These are phyloP conservation scores for Potentilla sterilis DNA, from an alignment of 306 rosid genomes.

Conservation along the genomic window DNA sequence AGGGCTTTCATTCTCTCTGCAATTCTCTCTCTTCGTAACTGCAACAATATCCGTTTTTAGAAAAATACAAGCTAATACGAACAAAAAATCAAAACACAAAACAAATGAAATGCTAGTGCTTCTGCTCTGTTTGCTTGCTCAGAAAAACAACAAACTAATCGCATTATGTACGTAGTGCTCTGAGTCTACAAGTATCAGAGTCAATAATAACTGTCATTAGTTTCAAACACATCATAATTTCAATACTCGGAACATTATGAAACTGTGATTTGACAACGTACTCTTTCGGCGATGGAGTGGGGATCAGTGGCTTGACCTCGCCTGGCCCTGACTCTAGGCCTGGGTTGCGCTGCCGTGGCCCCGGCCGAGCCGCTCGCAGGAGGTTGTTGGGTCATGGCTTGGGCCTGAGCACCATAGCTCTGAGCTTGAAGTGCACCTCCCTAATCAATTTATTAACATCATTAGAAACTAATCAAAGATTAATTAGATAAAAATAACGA, in stretches of 20 bases:
- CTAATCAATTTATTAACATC: not conserved
- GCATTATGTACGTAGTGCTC: too few species aligned
- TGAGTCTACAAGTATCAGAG: too few species aligned
- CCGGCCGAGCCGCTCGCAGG: slow-evolving; percentile 42
- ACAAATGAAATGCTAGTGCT: slow-evolving; percentile 8
- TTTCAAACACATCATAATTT: too few species aligned
- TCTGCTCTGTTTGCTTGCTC: slow-evolving; percentile 19
- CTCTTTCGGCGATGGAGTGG: slow-evolving; percentile 97
- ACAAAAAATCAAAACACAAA: not conserved
- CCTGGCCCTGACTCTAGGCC: slow-evolving; percentile 88
- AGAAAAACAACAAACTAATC: not conserved
- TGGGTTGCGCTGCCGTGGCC: slow-evolving; percentile 62
- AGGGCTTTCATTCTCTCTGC: slow-evolving; percentile 98
- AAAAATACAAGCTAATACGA: not conserved
- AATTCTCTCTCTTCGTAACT: slow-evolving; percentile 97
- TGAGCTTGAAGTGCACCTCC: slow-evolving; percentile 44
- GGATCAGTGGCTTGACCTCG: slow-evolving; percentile 99
- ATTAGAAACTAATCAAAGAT: not conserved
- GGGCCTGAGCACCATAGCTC: slow-evolving; percentile 44
- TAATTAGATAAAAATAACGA: not conserved
- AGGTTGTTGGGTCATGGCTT: slow-evolving; percentile 38
- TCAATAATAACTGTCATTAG: too few species aligned
- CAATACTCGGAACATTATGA: not conserved
- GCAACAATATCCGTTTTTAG: slow-evolving; percentile 24
- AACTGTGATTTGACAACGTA: slow-evolving; percentile 17